These are phyloP conservation scores for Penicillium crystallinum DNA, from an alignment of 495 filamentous ascomycete genomes.

Conservation along the genomic window DNA sequence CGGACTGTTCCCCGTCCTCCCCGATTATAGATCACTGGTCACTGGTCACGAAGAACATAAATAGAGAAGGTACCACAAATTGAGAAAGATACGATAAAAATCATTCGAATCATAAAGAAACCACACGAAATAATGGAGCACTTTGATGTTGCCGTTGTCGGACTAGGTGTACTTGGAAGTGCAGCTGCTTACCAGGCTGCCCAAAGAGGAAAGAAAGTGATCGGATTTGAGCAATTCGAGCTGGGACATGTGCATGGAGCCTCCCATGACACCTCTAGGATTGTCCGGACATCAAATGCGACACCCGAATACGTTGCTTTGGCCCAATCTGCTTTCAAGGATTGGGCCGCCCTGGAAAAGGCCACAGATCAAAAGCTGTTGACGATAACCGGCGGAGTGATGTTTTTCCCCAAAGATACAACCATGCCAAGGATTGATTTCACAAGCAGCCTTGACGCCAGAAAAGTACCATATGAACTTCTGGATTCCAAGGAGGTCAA, in stretches of 20 bases:
- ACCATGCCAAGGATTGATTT: slow-evolving; percentile 9
- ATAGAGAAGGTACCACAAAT: too few species aligned
- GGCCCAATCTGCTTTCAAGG: slow-evolving; percentile 13
- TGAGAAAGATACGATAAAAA: too few species aligned
- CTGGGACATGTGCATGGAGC: slow-evolving; percentile 15
- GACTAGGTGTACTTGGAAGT: slow-evolving; percentile 15
- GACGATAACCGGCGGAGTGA: slow-evolving; percentile 15
- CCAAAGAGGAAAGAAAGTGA: slow-evolving; percentile 9
- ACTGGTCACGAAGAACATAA: too few species aligned
- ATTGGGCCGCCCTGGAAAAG: slow-evolving; percentile 15
- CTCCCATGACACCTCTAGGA: slow-evolving; percentile 17
- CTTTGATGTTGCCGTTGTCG: slow-evolving; percentile 15
- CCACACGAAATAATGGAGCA: slow-evolving; percentile 6
- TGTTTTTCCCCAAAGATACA: slow-evolving; percentile 21
- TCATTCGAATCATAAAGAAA: too few species aligned
- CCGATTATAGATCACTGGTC: neutral
- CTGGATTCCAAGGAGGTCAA: slow-evolving; percentile 22
- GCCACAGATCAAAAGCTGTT: slow-evolving; percentile 11
- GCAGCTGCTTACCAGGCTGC: slow-evolving; percentile 14
- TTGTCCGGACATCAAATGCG: slow-evolving; percentile 11
- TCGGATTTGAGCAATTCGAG: slow-evolving; percentile 16
- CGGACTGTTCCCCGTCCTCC: neutral
- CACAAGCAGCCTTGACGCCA: slow-evolving; percentile 10
- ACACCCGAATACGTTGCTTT: slow-evolving; percentile 12
- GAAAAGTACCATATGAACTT: slow-evolving; percentile 21